Evolutionary conservation across 2,329 filamentous ascomycete species (phyloP), one percentile per base, ranked within the genome.

Genomic region (Neofusicoccum ribis): DNA sequence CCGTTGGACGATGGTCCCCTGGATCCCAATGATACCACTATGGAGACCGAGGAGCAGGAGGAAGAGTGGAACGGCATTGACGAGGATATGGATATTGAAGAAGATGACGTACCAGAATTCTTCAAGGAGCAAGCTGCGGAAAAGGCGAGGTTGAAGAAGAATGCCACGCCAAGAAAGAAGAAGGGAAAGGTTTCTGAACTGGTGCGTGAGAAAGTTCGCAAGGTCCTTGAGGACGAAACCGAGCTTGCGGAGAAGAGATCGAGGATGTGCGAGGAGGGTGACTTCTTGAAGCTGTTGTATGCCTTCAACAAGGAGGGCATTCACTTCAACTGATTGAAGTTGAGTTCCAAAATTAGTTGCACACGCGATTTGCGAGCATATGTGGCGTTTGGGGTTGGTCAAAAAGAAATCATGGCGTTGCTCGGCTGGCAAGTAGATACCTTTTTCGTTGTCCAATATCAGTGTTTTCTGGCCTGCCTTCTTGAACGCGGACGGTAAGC

Each of bases 261-360:
- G 11, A 86, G 92, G 67, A 89, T 95, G 82, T 96, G 93, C 73
- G 93, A 97, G 73, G 92, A 98, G 80, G 93, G 91, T 61, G 93
- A 97, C 72, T 98, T 97, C 74, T 79, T 99, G 75, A 89, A 89
- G 70, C 78, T 97, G 69, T 79, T 97, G 68, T 88, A 85, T 77
- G 90, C 91, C 1, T 97, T 97, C 78, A 97, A 97, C 76, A 87
- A 92, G 69, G 92, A 96, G 76, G 92, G 92, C 34, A 94, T 98
- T 66, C 94, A 97, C 80, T 98, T 98, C 77, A 90, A 87, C 68
- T 93, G 11, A 59, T 44, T 58, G 27, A 31, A 31, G 27, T 2
- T 31, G 5, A 93, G 94, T 72, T 88, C 91, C 75, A 92, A 98
- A 78, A 95, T 99, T 68, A 12, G 41, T 61, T 17, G 58, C 87